Evolutionary conservation across 2,329 filamentous ascomycete species (phyloP).

Genomic region (Exophiala viscosa): DNA sequence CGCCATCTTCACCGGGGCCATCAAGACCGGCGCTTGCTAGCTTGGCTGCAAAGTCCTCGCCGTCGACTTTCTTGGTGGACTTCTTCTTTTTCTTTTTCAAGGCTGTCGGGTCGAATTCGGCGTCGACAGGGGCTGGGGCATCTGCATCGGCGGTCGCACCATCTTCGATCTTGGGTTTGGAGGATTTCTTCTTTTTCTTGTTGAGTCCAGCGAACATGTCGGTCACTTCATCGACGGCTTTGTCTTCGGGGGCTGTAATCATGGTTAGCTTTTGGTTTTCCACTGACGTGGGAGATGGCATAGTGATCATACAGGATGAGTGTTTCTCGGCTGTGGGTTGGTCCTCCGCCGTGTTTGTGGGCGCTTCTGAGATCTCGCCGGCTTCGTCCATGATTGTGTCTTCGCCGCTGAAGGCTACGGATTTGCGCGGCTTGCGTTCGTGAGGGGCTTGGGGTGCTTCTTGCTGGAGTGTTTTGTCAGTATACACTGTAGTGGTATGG

Average conservation of each 20-base stretch:
- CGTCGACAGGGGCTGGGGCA: constrained; percentile 53
- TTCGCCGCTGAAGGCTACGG: constrained; percentile 87
- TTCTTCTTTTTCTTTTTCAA: constrained; percentile 87
- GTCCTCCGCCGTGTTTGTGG: constrained; percentile 59
- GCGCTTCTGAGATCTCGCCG: constrained; percentile 73
- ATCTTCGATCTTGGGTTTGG: constrained; percentile 54
- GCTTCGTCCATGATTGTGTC: constrained; percentile 84
- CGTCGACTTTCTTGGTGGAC: constrained; percentile 56
- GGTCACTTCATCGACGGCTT: constrained; percentile 62
- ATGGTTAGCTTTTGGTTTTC: constrained; percentile 15
- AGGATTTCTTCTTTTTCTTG: constrained; percentile 68
- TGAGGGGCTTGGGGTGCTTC: constrained; percentile 25
- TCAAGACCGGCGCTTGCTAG: constrained; percentile 58
- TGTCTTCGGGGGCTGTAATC: constrained; percentile 43
- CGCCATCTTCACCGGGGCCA: constrained; percentile 54
- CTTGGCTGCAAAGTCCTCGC: constrained; percentile 65
- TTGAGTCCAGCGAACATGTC: constrained; percentile 65
- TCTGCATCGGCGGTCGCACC: constrained; percentile 47
- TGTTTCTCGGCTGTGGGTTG: constrained; percentile 81
- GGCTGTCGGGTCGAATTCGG: constrained; percentile 62
- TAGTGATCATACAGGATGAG: constrained; percentile 32
- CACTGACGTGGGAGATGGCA: constrained; percentile 1
- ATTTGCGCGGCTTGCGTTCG: constrained; percentile 78
- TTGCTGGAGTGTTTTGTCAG: constrained; percentile 30
- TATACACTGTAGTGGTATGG: constrained; percentile 9